phyloP scores from a whole-genome alignment of 1,284 basidiomycete species.

The Irpex sp. region DNA sequence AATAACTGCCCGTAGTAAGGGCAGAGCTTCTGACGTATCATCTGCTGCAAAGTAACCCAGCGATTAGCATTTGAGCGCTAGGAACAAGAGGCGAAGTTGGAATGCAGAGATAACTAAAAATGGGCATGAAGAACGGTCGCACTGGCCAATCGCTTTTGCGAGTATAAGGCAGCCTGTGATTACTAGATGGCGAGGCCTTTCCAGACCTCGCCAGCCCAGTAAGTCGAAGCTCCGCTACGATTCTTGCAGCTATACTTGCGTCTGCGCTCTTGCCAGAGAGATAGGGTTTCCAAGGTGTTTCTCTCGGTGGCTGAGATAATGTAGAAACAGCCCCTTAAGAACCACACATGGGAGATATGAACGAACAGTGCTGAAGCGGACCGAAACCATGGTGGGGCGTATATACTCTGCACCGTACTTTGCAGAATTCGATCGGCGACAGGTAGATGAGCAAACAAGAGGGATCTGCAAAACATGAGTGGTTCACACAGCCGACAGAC shows the following conservation, averaged over 20 bases:
- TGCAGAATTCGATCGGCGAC: not conserved
- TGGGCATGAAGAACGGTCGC: not conserved
- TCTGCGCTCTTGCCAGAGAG: not conserved
- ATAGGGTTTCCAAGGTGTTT: too few relatives aligned
- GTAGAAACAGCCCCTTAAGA: too few relatives aligned
- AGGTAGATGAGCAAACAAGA: not conserved
- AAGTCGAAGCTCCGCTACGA: not conserved
- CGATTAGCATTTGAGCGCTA: not conserved
- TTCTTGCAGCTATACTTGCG: not conserved
- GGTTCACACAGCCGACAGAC: not conserved
- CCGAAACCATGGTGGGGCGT: not conserved
- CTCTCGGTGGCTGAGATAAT: too few relatives aligned
- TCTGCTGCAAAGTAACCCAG: slow-evolving; percentile 31
- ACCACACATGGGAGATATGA: too few relatives aligned
- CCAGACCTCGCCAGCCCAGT: not conserved
- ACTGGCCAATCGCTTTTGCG: too few relatives aligned
- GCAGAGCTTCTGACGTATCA: slow-evolving; percentile 43
- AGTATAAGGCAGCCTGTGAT: too few relatives aligned
- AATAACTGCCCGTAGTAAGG: slow-evolving; percentile 56
- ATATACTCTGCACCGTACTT: not conserved
- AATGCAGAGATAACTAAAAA: not conserved
- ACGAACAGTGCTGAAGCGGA: too few relatives aligned
- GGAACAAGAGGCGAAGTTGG: not conserved
- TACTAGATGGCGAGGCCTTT: not conserved
- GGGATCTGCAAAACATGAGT: not conserved